These are phyloP conservation scores for Cryphonectria parasitica DNA, from an alignment of 2,329 filamentous ascomycete genomes.

Conservation along the genomic window DNA sequence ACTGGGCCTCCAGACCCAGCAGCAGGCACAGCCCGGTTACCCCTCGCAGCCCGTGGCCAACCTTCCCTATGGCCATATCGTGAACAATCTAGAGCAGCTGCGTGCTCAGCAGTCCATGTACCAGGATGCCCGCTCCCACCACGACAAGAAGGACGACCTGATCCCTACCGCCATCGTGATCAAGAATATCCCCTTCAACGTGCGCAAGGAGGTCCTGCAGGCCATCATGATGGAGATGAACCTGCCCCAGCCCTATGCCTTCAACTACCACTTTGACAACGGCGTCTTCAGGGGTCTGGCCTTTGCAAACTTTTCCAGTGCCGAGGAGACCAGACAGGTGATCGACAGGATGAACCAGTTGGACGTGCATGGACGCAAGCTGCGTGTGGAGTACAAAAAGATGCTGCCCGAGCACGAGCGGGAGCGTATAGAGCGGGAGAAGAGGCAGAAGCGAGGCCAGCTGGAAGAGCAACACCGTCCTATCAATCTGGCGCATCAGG, in stretches of 20 bases:
- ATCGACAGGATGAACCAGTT: conserved; percentile 96
- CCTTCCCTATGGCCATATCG: conserved; percentile 46
- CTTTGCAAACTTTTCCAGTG: conserved; percentile 97
- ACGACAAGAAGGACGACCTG: conserved; percentile 67
- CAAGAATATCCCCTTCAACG: conserved; percentile 98
- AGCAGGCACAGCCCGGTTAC: conserved; percentile 23
- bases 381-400: conserved; percentile 98
- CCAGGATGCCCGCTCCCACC: conserved; percentile 44
- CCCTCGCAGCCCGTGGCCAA: conserved; percentile 36
- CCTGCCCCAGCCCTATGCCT: conserved; percentile 92
- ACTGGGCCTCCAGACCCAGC: conserved; percentile 46
- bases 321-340: conserved; percentile 89
- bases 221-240: conserved; percentile 93
- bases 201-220: conserved; percentile 94
- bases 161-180: conserved; percentile 99
- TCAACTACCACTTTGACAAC: conserved; percentile 99
- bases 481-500: conserved; percentile 78
- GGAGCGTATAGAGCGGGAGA: conserved; percentile 95
- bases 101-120: conserved; percentile 44
- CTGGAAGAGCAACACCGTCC: conserved; percentile 93
- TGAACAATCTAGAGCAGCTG: conserved; percentile 40
- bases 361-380: conserved; percentile 90
- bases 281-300: conserved; percentile 94
- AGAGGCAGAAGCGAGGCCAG: conserved; percentile 92
- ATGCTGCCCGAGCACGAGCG: conserved; percentile 95